Evolutionary conservation across 345 rosid species (phyloP).

Genomic region (Toxicodendron radicans): DNA sequence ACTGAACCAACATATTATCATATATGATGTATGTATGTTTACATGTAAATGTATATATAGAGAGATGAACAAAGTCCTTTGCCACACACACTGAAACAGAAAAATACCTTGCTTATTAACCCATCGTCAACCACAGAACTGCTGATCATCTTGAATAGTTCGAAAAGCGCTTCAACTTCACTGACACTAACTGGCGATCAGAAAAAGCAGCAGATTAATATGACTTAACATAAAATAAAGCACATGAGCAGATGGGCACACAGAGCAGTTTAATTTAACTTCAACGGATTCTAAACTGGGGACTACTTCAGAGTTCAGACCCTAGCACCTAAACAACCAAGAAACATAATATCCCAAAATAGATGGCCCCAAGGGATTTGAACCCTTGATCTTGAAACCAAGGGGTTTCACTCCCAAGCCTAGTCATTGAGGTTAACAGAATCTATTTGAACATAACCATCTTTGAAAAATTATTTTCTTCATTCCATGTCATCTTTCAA

Average conservation of each 20-base stretch:
- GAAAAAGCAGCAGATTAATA: conserved; percentile 5
- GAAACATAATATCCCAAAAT: no score
- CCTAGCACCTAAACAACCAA: no score
- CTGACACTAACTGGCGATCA: conserved; percentile 84
- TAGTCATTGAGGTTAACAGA: no score
- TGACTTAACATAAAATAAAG: background rate
- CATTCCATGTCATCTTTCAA: background rate
- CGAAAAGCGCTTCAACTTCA: conserved; percentile 99
- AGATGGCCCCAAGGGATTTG: no score
- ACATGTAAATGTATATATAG: no score
- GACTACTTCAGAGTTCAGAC: no score
- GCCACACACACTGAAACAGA: background rate
- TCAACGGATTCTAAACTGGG: no score
- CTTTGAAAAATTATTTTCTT: background rate
- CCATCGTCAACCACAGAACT: conserved; percentile 96
- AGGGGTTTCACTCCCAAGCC: no score
- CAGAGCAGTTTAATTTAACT: background rate
- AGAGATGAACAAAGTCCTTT: background rate
- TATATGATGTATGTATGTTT: background rate
- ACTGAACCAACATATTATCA: background rate
- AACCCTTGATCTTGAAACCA: no score
- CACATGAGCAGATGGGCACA: background rate
- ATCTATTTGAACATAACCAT: background rate
- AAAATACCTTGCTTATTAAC: conserved; percentile 81
- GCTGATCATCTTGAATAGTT: conserved; percentile 96